These are phyloP conservation scores for Erodium moschatum DNA, from an alignment of 441 rosid genomes.

Conservation along the genomic window DNA sequence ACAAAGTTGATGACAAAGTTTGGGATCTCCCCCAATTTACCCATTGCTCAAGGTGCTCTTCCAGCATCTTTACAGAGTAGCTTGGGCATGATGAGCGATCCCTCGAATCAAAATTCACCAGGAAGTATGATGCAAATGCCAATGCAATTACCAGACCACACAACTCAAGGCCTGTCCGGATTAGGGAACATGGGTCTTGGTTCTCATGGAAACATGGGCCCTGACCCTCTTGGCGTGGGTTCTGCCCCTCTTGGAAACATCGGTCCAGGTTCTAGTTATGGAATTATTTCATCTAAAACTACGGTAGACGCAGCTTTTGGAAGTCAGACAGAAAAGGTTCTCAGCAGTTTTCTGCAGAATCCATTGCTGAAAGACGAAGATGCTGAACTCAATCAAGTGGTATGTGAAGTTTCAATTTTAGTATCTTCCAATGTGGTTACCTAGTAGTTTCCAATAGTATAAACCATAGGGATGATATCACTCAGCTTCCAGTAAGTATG, in stretches of 20 bases:
- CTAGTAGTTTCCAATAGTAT: neutral
- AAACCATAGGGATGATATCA: no score
- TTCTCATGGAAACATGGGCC: conserved; percentile 13
- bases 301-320: conserved; percentile 35
- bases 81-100: conserved; percentile 26
- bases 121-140: conserved; percentile 34
- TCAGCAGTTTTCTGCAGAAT: conserved; percentile 52
- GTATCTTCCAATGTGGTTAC: conserved; percentile 4
- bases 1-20: conserved; percentile 52
- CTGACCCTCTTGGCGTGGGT: neutral
- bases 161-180: conserved; percentile 30
- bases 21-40: conserved; percentile 38
- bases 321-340: conserved; percentile 66
- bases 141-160: conserved; percentile 29
- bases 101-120: conserved; percentile 32
- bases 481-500: no score
- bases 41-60: conserved; percentile 31
- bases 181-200: conserved; percentile 11
- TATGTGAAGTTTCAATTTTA: conserved; percentile 22
- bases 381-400: conserved; percentile 35
- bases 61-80: conserved; percentile 40
- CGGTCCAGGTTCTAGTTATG: conserved; percentile 21
- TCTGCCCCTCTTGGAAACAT: neutral
- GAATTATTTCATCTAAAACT: conserved; percentile 20
- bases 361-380: conserved; percentile 48